Evolutionary conservation across 2,329 filamentous ascomycete genomes (phyloP), one percentile per base, ranked within the genome.

Genomic region (Epichloe scottii): DNA sequence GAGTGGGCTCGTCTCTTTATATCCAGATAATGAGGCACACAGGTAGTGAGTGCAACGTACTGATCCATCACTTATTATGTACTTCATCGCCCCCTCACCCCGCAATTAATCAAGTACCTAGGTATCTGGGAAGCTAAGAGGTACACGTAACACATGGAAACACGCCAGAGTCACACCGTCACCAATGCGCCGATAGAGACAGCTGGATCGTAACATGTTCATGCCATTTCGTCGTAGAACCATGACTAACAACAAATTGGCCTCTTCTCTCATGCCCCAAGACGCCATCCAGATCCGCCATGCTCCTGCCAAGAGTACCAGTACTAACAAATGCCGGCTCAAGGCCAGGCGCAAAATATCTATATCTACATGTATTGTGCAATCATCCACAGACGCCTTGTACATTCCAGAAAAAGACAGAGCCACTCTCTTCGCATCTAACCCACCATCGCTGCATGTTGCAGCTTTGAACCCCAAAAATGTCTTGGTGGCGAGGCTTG

Each of bases 171-270:
- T 23, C 40, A 42, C n/a, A 15, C 19, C 19, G 19, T 26, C 23
- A 26, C 23, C 14, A 11, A 7, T 30, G n/a, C 11, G 23, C 33
- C 41, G 14, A 37, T 21, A 30, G 26, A 21, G n/a, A n/a, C 3
- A 14, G 12, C 43, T 34, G 47, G 33, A 46, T 61, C 60, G 56
- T 62, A 58, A 52, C 51, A 53, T 59, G 53, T 60, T 62, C 57
- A 56, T 60, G 54, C 54, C 59, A 60, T 62, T 61, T 62, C 58
- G 41, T 63, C 62, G 57, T 64, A 51, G 41, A 51, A 61, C 55
- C 58, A 59, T 63, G 60, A 59, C 62, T 55, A 60, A 54, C 56
- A 53, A 57, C 56, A 58, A 48, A 58, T 58, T 51, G 52, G 56
- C 55, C 56, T 58, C 51, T 26, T 58, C 51, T 26, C 54, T 54